Percentiles rank a stretch among this genome's conserved stretches.
Evolutionary conservation across 495 filamentous ascomycete species (phyloP).

Genomic region (Xylaria nigripes): DNA sequence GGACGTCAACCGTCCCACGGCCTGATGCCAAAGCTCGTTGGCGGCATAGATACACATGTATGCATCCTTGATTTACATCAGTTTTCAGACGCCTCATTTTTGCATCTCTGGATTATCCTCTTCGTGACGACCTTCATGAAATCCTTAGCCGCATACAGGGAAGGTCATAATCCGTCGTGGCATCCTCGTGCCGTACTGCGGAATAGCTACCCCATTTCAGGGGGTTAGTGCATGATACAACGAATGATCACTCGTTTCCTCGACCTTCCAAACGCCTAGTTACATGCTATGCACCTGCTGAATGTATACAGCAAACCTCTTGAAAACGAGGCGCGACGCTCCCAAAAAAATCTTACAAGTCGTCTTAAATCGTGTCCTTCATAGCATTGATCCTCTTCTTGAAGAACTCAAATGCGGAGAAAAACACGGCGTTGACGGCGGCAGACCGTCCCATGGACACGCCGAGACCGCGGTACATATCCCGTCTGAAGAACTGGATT

Average conservation of each 20-base stretch:
- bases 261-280: neutral
- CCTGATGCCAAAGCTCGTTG: neutral
- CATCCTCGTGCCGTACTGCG: neutral
- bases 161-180: neutral
- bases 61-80: slow-evolving; percentile 6
- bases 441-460: slow-evolving; percentile 74
- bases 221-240: neutral
- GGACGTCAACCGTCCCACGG: neutral
- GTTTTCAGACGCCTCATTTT: neutral
- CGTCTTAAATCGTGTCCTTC: slow-evolving; percentile 27
- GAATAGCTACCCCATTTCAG: neutral
- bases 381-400: slow-evolving; percentile 62
- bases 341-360: neutral
- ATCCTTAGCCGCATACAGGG: neutral
- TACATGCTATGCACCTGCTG: slow-evolving; percentile 3
- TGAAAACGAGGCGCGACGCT: neutral
- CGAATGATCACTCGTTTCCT: neutral
- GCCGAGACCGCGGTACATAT: slow-evolving; percentile 68
- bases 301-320: neutral
- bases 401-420: slow-evolving; percentile 66
- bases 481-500: slow-evolving; percentile 62
- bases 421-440: slow-evolving; percentile 68
- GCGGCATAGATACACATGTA: slow-evolving; percentile 5
- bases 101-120: neutral
- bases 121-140: neutral